Evolutionary conservation across 2,329 filamentous ascomycete genomes (phyloP).

Genomic region (Ciborinia camelliae): DNA sequence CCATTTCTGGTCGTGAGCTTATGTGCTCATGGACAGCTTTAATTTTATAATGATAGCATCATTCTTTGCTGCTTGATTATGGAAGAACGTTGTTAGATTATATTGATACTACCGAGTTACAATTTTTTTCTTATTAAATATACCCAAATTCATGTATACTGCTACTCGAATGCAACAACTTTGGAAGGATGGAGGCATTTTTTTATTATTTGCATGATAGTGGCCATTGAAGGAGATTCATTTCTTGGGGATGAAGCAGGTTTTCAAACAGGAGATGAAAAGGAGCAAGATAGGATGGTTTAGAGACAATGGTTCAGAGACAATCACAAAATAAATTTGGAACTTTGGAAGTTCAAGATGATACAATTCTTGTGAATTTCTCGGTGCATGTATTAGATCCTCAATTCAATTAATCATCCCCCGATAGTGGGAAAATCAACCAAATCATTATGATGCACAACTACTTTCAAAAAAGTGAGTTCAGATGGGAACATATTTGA

Average conservation of each 20-base stretch:
- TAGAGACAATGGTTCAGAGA: not conserved
- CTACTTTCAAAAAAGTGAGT: too few relatives aligned
- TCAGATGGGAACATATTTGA: too few relatives aligned
- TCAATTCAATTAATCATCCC: too few relatives aligned
- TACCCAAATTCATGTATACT: conserved; percentile 37
- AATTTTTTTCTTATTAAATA: conserved; percentile 32
- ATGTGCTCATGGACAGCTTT: conserved; percentile 25
- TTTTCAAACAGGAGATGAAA: conserved; percentile 3
- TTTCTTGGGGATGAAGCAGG: conserved; percentile 11
- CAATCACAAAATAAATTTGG: not conserved
- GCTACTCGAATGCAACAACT: conserved; percentile 19
- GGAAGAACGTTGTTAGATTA: conserved; percentile 18
- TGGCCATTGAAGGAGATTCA: conserved; percentile 11
- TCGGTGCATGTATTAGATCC: not conserved
- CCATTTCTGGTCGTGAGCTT: conserved; percentile 25
- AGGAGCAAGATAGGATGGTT: conserved; percentile 2
- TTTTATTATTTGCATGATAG: conserved; percentile 13
- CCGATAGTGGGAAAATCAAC: not conserved
- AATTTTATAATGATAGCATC: conserved; percentile 28
- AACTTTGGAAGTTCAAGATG: not conserved
- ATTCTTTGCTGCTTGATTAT: conserved; percentile 17
- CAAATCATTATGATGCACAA: too few relatives aligned
- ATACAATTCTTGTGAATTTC: not conserved
- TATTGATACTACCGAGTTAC: conserved; percentile 14
- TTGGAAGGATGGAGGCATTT: conserved; percentile 7